phyloP scores from a whole-genome alignment of 495 filamentous ascomycete genomes.

The Viridothelium virens region DNA sequence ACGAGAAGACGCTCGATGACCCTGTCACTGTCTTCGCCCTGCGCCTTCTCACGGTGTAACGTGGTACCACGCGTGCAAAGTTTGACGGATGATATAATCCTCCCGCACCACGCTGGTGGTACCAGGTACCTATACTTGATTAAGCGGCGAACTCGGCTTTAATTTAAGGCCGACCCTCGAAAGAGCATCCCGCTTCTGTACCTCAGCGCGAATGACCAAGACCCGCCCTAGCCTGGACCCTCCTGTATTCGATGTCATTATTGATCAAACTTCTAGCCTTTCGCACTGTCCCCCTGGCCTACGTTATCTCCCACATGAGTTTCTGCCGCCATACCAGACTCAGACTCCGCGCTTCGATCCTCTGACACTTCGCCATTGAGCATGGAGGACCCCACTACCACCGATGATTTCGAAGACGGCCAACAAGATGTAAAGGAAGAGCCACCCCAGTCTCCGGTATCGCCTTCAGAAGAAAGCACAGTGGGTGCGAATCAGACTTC shows the following conservation, averaged over 20 bases:
- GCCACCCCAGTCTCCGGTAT: neutral
- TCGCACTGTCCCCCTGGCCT: neutral
- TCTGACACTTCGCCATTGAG: neutral
- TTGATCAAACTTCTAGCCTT: neutral
- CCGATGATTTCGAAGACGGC: neutral
- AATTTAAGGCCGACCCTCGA: slow-evolving; percentile 1
- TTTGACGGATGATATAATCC: too few species aligned
- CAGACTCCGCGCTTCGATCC: neutral
- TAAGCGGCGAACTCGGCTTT: neutral
- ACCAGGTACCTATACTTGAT: neutral
- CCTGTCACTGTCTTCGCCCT: too few species aligned
- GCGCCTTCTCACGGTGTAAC: too few species aligned
- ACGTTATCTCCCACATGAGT: neutral
- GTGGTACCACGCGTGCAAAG: too few species aligned
- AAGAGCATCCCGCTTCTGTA: neutral
- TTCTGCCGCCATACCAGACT: neutral
- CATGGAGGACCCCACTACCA: neutral
- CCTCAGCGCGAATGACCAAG: neutral
- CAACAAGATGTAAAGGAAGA: slow-evolving; percentile 4
- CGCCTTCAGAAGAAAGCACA: neutral
- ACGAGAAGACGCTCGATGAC: neutral
- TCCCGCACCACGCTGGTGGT: too few species aligned
- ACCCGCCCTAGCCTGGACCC: neutral
- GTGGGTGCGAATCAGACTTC: neutral
- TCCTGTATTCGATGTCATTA: slow-evolving; percentile 3